Conservation (phyloP, 208 protist species). For the Strigomonas culicis region DNA sequence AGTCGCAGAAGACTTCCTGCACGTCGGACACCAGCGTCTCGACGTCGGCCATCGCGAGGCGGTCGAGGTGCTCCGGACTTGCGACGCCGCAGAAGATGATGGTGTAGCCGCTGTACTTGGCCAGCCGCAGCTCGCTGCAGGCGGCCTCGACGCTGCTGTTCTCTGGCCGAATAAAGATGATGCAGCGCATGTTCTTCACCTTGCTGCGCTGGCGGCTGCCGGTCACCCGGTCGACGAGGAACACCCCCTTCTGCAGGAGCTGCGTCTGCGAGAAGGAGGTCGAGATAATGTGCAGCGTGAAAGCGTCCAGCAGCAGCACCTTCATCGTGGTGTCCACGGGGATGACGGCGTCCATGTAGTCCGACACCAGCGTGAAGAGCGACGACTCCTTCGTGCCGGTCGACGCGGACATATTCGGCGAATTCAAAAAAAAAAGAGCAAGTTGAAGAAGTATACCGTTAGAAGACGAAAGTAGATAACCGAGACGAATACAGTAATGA, state of each 20-base stretch:
- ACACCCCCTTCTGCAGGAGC: constrained; percentile 96
- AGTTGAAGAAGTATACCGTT: background rate
- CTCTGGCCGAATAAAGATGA: constrained; percentile 93
- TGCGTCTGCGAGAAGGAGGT: constrained; percentile 93
- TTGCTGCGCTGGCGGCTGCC: constrained; percentile 57
- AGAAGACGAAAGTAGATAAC: background rate
- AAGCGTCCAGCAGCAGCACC: constrained; percentile 94
- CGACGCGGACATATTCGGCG: background rate
- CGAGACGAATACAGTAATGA: background rate
- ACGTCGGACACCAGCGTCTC: constrained; percentile 82
- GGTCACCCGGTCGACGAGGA: constrained; percentile 92
- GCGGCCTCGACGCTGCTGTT: constrained; percentile 81
- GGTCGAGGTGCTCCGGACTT: constrained; percentile 62
- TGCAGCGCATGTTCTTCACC: constrained; percentile 93
- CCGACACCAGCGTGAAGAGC: constrained; percentile 47
- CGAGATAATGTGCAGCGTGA: constrained; percentile 91
- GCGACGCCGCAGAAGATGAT: constrained; percentile 92
- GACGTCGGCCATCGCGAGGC: constrained; percentile 94
- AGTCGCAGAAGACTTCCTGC: constrained; percentile 96
- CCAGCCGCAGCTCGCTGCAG: constrained; percentile 83
- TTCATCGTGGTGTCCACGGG: constrained; percentile 88
- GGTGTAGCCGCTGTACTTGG: constrained; percentile 79
- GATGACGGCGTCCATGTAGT: constrained; percentile 66
- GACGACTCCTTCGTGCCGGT: background rate
- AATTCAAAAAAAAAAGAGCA: background rate